phyloP scores from a whole-genome alignment of 2,329 filamentous ascomycete genomes.

The Lizonia empirigonia region DNA sequence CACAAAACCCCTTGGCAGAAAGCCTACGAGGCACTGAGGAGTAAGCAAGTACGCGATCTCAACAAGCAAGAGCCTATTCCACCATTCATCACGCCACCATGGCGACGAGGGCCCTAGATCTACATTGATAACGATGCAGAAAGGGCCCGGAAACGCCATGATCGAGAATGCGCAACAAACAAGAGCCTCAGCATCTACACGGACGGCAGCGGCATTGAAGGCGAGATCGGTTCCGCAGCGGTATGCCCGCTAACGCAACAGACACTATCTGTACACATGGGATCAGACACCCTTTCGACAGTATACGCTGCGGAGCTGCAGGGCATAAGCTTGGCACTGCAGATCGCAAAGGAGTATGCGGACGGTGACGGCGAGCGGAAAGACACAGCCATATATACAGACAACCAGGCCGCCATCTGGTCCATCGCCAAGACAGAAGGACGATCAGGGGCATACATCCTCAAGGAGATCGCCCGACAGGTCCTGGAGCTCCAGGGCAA shows the following conservation, averaged over 20 bases:
- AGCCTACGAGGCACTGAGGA: background rate
- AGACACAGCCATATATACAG: slow-evolving; percentile 23
- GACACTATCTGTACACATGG: slow-evolving; percentile 19
- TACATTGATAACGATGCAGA: slow-evolving; percentile 19
- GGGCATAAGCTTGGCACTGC: slow-evolving; percentile 23
- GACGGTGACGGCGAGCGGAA: slow-evolving; percentile 9
- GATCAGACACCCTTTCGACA: slow-evolving; percentile 13
- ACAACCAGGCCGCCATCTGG: slow-evolving; percentile 24
- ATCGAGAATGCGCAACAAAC: slow-evolving; percentile 14
- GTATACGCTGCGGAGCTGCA: slow-evolving; percentile 22
- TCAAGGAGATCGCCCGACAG: slow-evolving; percentile 17
- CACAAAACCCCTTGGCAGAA: background rate
- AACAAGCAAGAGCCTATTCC: slow-evolving; percentile 22
- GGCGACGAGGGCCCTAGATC: slow-evolving; percentile 14
- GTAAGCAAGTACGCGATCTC: slow-evolving; percentile 3
- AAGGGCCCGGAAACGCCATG: slow-evolving; percentile 17
- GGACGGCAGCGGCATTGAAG: slow-evolving; percentile 27
- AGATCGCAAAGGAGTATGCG: slow-evolving; percentile 23
- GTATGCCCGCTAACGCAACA: slow-evolving; percentile 22
- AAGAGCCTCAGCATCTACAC: slow-evolving; percentile 27
- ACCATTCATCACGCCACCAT: no score
- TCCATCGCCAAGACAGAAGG: slow-evolving; percentile 21
- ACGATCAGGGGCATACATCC: slow-evolving; percentile 21
- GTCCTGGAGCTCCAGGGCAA: background rate
- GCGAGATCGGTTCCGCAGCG: slow-evolving; percentile 19